Percentiles rank a stretch among this genome's conserved stretches.
Evolutionary conservation across 441 rosid species (phyloP).

Genomic region (Gossypium aridum): DNA sequence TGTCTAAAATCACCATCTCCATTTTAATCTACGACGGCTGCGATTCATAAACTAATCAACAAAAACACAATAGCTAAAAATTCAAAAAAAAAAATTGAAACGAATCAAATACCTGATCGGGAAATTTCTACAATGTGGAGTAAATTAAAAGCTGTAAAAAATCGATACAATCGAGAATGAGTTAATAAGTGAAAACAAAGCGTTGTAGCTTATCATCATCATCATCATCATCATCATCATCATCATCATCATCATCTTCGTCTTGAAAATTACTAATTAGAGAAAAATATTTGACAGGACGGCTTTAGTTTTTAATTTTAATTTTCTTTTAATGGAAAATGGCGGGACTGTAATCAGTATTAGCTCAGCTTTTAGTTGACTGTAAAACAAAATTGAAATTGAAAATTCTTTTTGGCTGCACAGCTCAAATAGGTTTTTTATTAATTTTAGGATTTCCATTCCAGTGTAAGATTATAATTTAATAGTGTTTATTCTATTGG

Average conservation of each 20-base stretch:
- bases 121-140: neutral
- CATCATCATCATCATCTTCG: neutral
- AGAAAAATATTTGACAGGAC: neutral
- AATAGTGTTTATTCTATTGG: too few relatives aligned
- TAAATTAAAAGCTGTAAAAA: neutral
- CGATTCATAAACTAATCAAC: neutral
- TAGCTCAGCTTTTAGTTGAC: constrained; percentile 5
- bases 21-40: constrained; percentile 9
- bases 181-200: neutral
- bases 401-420: neutral
- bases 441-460: too few relatives aligned
- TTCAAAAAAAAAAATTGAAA: neutral
- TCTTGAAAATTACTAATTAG: neutral
- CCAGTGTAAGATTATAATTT: too few relatives aligned
- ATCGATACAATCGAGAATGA: neutral
- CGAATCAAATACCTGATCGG: neutral
- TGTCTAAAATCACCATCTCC: constrained; percentile 50
- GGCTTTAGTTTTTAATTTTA: neutral
- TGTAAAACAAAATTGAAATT: neutral
- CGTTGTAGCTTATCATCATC: neutral
- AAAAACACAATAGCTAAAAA: neutral
- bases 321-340: neutral
- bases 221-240: too few relatives aligned
- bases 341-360: neutral
- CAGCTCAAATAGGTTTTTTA: too few relatives aligned